A percentile compares a stretch with the other conserved stretches of the same genome.
phyloP scores from a whole-genome alignment of 1,284 basidiomycete species.

The Sparassis latifolia region DNA sequence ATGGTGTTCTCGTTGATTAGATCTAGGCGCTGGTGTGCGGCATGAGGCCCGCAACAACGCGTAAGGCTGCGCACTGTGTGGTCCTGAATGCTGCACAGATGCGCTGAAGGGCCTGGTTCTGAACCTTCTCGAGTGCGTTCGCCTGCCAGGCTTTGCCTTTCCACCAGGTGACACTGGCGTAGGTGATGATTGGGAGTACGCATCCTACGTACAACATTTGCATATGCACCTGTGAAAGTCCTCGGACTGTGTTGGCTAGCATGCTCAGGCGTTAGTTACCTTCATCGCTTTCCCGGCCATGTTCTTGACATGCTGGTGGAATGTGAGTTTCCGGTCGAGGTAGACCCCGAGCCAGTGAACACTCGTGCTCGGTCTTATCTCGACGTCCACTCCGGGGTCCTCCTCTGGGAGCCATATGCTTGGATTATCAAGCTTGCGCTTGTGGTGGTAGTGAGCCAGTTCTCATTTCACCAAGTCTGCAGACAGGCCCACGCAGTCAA shows the following conservation, averaged over 20 bases:
- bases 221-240: slow-evolving; percentile 4
- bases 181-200: slow-evolving; percentile 6
- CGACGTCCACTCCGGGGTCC: background rate
- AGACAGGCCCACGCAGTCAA: background rate
- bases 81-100: slow-evolving; percentile 1
- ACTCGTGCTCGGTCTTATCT: background rate
- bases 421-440: background rate
- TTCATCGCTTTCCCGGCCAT: slow-evolving; percentile 4
- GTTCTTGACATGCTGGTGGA: slow-evolving; percentile 3
- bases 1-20: background rate
- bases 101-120: background rate
- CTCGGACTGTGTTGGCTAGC: slow-evolving; percentile 8
- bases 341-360: slow-evolving; percentile 8
- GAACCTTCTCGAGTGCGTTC: background rate
- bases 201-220: slow-evolving; percentile 5
- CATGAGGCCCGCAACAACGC: background rate
- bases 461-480: slow-evolving; percentile 2
- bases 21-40: slow-evolving; percentile 1
- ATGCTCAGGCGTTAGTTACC: slow-evolving; percentile 1
- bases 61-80: background rate
- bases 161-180: slow-evolving; percentile 1
- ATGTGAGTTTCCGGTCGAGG: slow-evolving; percentile 5
- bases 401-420: background rate
- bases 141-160: background rate
- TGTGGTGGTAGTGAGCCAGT: slow-evolving; percentile 1